Base-by-base conservation (phyloP, 352 stramenopile species). In the Phytophthora kernoviae region DNA sequence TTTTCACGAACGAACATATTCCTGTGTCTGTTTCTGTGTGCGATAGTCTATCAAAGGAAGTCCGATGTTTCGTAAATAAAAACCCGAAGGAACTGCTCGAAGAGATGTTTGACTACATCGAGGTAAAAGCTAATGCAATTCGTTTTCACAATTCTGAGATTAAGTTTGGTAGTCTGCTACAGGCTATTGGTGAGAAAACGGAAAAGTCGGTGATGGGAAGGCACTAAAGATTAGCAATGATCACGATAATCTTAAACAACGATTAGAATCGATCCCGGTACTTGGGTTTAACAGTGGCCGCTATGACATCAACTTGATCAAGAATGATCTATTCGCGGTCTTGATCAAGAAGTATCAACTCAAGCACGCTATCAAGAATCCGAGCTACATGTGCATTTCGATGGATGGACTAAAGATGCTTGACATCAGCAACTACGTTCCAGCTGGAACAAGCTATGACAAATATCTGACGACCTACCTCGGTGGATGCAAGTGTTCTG, bases 281-380 rank as follows among this genome's bases (percentile, higher is more conserved):
- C 4, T 39, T 4, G 9, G 10, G 4, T 39, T 39, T 14, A 39
- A 39, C 14, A 4, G 4, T 17, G 33, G 33, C 4, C 2, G 10
- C 20, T 75, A 75, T 18, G 54, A 75, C 54, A 43, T 75, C 1
- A 70, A 75, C 36, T 27, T 75, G 4, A 70, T 71, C 6, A 27
- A 30, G 8, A 53, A 53, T 9, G 45, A 53, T 4, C 17, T 53
- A 20, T 53, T 53, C 30, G 15, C 9, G 14, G n/a, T 17, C 2
- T n/a, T n/a, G n/a, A 51, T 51, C 14, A 26, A 27, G 4, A 33
- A 0, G 6, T 15, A 53, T 0, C 41, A 53, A 9, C 41, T 53
- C 6, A 43, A 17, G 4, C 8, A 17, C 18, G 18, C 42, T 1
- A 43, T 53, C 27, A 42, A 53, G 15, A 51, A 53, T 20, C 24